Percentiles rank a stretch among this genome's conserved stretches.
These are phyloP conservation scores for Poronia punctata DNA, from an alignment of 495 filamentous ascomycete genomes.

Conservation along the genomic window DNA sequence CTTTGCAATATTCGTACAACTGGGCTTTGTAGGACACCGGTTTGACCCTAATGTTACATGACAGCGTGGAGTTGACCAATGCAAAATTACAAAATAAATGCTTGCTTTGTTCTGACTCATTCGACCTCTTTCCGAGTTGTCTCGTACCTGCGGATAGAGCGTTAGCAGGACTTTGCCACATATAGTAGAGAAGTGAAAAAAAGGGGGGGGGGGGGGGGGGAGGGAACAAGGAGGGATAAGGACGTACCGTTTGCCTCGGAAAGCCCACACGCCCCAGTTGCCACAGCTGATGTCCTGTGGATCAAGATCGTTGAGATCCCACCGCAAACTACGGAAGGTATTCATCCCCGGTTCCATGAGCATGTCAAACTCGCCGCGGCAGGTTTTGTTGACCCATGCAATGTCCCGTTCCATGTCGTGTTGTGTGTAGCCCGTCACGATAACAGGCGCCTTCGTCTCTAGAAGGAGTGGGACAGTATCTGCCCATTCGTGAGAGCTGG, in stretches of 20 bases:
- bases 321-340: constrained; percentile 84
- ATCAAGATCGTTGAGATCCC: constrained; percentile 95
- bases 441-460: constrained; percentile 89
- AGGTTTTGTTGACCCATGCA: constrained; percentile 77
- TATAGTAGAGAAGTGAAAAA: background rate
- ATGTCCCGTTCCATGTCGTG: constrained; percentile 89
- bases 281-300: constrained; percentile 90
- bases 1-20: too few species aligned
- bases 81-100: too few species aligned
- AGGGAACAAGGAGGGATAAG: too few species aligned
- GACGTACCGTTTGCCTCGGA: constrained; percentile 90
- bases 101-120: too few species aligned
- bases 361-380: constrained; percentile 82
- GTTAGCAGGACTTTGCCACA: constrained; percentile 22
- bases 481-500: constrained; percentile 86
- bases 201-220: too few species aligned
- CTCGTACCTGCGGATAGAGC: constrained; percentile 53
- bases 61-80: too few species aligned
- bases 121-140: constrained; percentile 46
- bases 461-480: constrained; percentile 82
- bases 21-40: too few species aligned
- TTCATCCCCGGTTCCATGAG: constrained; percentile 92
- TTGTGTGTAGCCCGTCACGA: constrained; percentile 93
- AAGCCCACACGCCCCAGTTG: constrained; percentile 96
- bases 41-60: too few species aligned